Evolutionary conservation across 2,329 filamentous ascomycete species (phyloP), one percentile per base, ranked within the genome.

Genomic region (Colletotrichum navitas): DNA sequence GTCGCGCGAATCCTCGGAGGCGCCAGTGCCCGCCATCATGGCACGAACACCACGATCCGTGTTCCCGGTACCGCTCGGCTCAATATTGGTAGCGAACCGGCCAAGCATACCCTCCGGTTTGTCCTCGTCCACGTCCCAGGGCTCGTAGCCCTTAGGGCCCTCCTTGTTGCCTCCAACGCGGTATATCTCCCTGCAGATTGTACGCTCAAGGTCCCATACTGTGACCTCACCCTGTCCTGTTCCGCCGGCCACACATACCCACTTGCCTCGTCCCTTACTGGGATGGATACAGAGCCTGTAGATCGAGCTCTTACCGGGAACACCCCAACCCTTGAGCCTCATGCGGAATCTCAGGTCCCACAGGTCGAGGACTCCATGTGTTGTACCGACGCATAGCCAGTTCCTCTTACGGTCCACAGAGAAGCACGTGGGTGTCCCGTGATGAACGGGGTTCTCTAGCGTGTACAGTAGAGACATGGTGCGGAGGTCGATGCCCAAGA

Each of bases 341-440:
- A 98, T 89, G 75, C 91, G 92, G 85, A 99, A 99, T n/a, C 96
- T 92, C 51, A 99, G 86, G 81, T 99, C 96, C 96, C 96, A 99
- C 1, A 99, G 87, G 78, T 97, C 93, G 10, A 99, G 85, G 36
- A 98, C 92, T 45, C 97, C 96, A 79, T 98, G 95, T 0, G 94
- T 94, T 0, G 97, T 99, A 45, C 95, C 96, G 0, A 98, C 83
- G 1, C 97, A 88, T 3, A 99, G 85, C 96, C 96, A 99, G 78
- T 96, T 94, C 62, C 93, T 91, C 78, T 91, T 93, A 68, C 90
- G 89, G 77, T 98, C 94, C 41, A 97, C 87, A 77, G 93, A 95
- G 81, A 99, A 98, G 75, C 94, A 96, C 0, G 94, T 98, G 1
- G 94, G 94, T 0, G 92, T 93, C 16, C 96, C 96, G 78, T 99